Conservation (phyloP, 805 yeast genomes). For the Kluyveromyces aestuarii region DNA sequence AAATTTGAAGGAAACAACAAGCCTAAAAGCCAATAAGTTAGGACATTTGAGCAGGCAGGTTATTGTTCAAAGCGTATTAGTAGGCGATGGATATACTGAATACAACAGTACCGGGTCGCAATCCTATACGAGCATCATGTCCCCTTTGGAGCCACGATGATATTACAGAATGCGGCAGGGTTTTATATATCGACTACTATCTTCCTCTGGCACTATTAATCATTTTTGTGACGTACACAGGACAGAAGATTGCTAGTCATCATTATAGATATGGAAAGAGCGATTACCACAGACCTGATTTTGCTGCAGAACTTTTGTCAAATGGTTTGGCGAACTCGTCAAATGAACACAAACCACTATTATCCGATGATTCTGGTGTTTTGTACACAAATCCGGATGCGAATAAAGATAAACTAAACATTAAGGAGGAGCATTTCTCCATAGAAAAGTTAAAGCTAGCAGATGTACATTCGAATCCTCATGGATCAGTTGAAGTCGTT, state of each 20-base stretch:
- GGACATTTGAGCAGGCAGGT: neutral
- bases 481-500: slow-evolving; percentile 42
- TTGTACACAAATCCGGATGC: slow-evolving; percentile 7
- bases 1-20: too few species aligned
- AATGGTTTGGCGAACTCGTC: slow-evolving; percentile 5
- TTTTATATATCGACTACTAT: slow-evolving; percentile 30
- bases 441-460: slow-evolving; percentile 44
- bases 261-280: slow-evolving; percentile 14
- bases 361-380: slow-evolving; percentile 8
- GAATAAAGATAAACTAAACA: slow-evolving; percentile 1
- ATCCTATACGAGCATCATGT: slow-evolving; percentile 2
- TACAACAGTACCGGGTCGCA: neutral
- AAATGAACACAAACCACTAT: slow-evolving; percentile 16
- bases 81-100: neutral
- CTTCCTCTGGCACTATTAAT: slow-evolving; percentile 14
- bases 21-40: neutral
- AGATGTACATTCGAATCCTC: slow-evolving; percentile 52
- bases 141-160: slow-evolving; percentile 54
- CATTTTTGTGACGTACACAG: slow-evolving; percentile 5
- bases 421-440: slow-evolving; percentile 59
- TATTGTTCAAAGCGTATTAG: neutral
- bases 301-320: slow-evolving; percentile 12
- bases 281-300: slow-evolving; percentile 9
- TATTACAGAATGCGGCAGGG: slow-evolving; percentile 43
- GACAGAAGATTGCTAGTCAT: slow-evolving; percentile 11